Evolutionary conservation across 371 early-diverging fungal genomes (phyloP).

Genomic region (Syncephalastrum monosporum): DNA sequence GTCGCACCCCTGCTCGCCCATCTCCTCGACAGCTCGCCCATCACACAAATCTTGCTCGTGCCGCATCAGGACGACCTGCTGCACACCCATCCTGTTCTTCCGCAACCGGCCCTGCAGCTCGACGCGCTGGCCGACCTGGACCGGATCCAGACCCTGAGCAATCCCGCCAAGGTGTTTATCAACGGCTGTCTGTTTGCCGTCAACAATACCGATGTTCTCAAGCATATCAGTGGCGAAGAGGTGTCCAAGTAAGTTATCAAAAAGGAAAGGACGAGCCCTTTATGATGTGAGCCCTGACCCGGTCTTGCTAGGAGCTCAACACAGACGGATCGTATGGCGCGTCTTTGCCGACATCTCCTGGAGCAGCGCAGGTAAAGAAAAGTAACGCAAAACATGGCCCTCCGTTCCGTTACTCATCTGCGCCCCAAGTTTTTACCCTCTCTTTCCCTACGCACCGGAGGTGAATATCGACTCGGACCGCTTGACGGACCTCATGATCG

Average conservation of each 20-base stretch:
- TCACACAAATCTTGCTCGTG: conserved; percentile 61
- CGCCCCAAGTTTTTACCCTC: conserved; percentile 67
- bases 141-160: conserved; percentile 65
- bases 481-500: conserved; percentile 46
- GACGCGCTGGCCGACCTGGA: conserved; percentile 16
- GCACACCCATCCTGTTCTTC: conserved; percentile 72
- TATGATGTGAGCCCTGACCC: neutral
- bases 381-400: neutral
- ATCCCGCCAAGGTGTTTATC: conserved; percentile 79
- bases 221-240: conserved; percentile 67
- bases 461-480: conserved; percentile 58
- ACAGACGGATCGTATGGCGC: conserved; percentile 60
- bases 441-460: conserved; percentile 66
- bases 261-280: neutral
- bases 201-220: conserved; percentile 70
- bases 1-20: conserved; percentile 47
- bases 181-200: conserved; percentile 79
- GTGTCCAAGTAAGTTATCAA: conserved; percentile 44
- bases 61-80: conserved; percentile 77
- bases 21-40: conserved; percentile 40
- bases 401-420: neutral
- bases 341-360: conserved; percentile 68
- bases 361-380: conserved; percentile 67
- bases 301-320: conserved; percentile 8
- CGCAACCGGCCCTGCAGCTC: conserved; percentile 74